These are phyloP conservation scores for Eleusine indica DNA, from an alignment of 176 grass and related monocot species.

Conservation along the genomic window DNA sequence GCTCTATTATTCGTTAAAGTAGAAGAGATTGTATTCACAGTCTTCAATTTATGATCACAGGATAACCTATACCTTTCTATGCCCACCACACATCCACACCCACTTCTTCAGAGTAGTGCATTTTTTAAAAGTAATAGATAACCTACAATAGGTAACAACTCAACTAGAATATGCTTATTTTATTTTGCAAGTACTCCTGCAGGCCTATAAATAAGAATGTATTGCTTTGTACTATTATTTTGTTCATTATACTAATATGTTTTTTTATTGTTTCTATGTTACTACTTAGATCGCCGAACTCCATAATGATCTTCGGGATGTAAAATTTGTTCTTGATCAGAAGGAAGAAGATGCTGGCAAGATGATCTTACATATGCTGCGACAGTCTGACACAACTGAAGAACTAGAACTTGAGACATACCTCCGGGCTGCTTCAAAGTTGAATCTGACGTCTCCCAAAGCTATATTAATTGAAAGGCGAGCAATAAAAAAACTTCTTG, in stretches of 20 bases:
- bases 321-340: slow-evolving; percentile 72
- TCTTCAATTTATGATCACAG: not conserved
- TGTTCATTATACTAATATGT: slow-evolving; percentile 13
- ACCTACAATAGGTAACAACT: not conserved
- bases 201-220: slow-evolving; percentile 7
- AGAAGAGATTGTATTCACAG: not conserved
- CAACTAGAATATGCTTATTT: slow-evolving; percentile 18
- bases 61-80: not conserved
- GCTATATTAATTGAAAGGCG: slow-evolving; percentile 88
- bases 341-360: slow-evolving; percentile 75
- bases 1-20: not conserved
- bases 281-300: slow-evolving; percentile 72
- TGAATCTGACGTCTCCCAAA: slow-evolving; percentile 84
- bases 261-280: slow-evolving; percentile 34
- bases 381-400: slow-evolving; percentile 56
- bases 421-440: slow-evolving; percentile 68
- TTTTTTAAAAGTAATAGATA: slow-evolving; percentile 26
- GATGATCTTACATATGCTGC: slow-evolving; percentile 72
- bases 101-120: not conserved
- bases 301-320: slow-evolving; percentile 65
- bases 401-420: slow-evolving; percentile 75
- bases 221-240: slow-evolving; percentile 31
- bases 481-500: slow-evolving; percentile 68
- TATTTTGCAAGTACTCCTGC: not conserved
- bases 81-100: not conserved